Base-by-base conservation (phyloP, 805 yeast genomes). In the Hermanozyma aechmeae region DNA sequence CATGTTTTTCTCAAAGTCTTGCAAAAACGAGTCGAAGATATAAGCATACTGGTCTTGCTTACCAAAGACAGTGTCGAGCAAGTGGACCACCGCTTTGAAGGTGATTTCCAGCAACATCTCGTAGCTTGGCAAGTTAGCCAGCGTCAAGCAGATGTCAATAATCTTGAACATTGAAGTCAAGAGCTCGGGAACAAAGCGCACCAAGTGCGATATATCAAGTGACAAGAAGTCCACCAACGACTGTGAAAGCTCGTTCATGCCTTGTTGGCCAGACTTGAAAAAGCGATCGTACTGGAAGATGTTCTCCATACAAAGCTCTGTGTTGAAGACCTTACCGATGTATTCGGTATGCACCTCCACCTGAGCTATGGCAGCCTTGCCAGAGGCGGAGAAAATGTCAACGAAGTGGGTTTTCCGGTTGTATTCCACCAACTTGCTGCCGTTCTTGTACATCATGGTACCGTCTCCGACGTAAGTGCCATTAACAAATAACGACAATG, bases 311-410 rank as follows among this genome's bases (percentile, higher is more conserved):
- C 76, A 54, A 5, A 55, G 29, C 34, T 78, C 84, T 13, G 73
- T 54, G 42, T 81, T 80, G 54, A 60, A 79, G 11, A 58, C 50
- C 39, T 69, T 77, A 15, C 95, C 95, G 31, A 76, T 73, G 48
- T 80, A 83, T 29, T 70, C 75, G 0, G 81, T 59, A 12, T 69
- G 61, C 13, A 81, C 42, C 38, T 79, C 80, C 15, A 65, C 57
- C 22, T 56, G 61, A n/a, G 70, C 65, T 24, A 63, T 48, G 13
- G 65, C 61, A 14, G 55, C 36, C 13, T 56, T 55, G 33, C 49
- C 53, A 24, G 49, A 43, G 17, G 46, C 39, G 16, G 72, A 60
- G 5, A 56, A 53, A 31, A 71, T 53, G 34, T 74, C 72, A 32
- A 72, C 45, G 3, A 48, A 46, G 24, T 65, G 61, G 29, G 61